phyloP scores from a whole-genome alignment of 371 early-diverging fungal species.

The Nematocida displodere region DNA sequence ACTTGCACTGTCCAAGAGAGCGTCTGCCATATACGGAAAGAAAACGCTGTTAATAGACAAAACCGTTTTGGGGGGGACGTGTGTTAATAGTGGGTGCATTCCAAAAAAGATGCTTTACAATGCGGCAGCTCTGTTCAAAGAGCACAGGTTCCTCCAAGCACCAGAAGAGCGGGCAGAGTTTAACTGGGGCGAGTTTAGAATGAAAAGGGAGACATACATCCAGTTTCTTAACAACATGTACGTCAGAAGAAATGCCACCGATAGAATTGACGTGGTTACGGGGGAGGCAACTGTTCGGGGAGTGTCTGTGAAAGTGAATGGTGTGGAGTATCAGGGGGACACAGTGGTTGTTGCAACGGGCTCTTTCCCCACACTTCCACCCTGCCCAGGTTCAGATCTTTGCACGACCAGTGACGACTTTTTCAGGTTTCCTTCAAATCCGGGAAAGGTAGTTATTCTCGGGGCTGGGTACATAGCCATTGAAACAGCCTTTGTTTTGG shows the following conservation, averaged over 20 bases:
- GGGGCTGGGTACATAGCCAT: slow-evolving; percentile 78
- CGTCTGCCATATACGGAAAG: slow-evolving; percentile 74
- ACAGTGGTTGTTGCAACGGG: slow-evolving; percentile 65
- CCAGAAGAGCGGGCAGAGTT: slow-evolving; percentile 13
- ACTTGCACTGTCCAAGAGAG: slow-evolving; percentile 82
- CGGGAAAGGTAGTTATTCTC: slow-evolving; percentile 78
- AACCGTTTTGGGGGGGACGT: slow-evolving; percentile 64
- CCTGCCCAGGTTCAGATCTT: slow-evolving; percentile 57
- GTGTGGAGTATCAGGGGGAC: slow-evolving; percentile 5
- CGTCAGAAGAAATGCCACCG: slow-evolving; percentile 76
- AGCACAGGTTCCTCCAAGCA: not conserved
- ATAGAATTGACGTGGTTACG: slow-evolving; percentile 72
- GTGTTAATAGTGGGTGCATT: slow-evolving; percentile 73
- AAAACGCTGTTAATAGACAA: slow-evolving; percentile 81
- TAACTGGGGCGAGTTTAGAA: slow-evolving; percentile 68
- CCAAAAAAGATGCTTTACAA: slow-evolving; percentile 96
- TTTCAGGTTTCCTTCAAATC: slow-evolving; percentile 79
- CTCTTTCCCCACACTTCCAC: slow-evolving; percentile 37
- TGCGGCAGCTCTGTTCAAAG: slow-evolving; percentile 66
- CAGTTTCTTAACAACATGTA: slow-evolving; percentile 88
- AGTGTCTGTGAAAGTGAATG: slow-evolving; percentile 71
- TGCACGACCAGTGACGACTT: slow-evolving; percentile 86
- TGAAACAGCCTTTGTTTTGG: slow-evolving; percentile 86
- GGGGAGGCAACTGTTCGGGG: slow-evolving; percentile 74
- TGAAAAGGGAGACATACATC: slow-evolving; percentile 85